Conservation (phyloP, 768 basidiomycete species). For the Boletus patriciae region DNA sequence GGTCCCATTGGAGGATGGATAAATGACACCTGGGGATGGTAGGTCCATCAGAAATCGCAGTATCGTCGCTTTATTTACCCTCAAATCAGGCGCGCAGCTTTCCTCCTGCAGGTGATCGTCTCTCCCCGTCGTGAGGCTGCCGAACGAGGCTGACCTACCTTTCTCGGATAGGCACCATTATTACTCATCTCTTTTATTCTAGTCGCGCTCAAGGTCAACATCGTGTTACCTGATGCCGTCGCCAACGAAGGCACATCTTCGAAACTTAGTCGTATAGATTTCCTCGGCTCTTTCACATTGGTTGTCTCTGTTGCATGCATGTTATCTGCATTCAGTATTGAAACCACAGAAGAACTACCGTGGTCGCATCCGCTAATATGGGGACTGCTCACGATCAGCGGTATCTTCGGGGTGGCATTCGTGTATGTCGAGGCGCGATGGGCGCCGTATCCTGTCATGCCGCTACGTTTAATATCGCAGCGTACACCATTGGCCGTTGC, state of each 20-base stretch:
- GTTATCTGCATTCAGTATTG: conserved; percentile 74
- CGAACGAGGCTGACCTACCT: conserved; percentile 11
- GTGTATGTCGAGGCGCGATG: conserved; percentile 75
- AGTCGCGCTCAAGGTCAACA: conserved; percentile 76
- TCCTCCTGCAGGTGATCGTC: conserved; percentile 72
- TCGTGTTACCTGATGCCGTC: conserved; percentile 66
- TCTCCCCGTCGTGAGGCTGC: neutral
- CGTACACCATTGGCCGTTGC: conserved; percentile 83
- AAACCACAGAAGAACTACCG: conserved; percentile 72
- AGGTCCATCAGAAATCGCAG: conserved; percentile 26
- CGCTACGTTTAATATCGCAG: conserved; percentile 71
- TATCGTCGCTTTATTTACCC: conserved; percentile 5
- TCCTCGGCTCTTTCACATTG: conserved; percentile 78
- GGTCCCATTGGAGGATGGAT: conserved; percentile 84
- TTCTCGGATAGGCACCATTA: conserved; percentile 62
- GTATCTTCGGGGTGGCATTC: conserved; percentile 58
- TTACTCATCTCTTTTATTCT: conserved; percentile 68
- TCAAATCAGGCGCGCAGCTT: conserved; percentile 72
- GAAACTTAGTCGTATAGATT: conserved; percentile 80
- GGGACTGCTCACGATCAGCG: conserved; percentile 60
- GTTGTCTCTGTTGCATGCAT: conserved; percentile 68
- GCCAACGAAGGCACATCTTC: conserved; percentile 56
- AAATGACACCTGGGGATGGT: conserved; percentile 86
- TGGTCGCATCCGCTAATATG: conserved; percentile 76
- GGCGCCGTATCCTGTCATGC: conserved; percentile 88